Evolutionary conservation across 306 rosid genomes (phyloP).

Genomic region (Lotus japonicus): DNA sequence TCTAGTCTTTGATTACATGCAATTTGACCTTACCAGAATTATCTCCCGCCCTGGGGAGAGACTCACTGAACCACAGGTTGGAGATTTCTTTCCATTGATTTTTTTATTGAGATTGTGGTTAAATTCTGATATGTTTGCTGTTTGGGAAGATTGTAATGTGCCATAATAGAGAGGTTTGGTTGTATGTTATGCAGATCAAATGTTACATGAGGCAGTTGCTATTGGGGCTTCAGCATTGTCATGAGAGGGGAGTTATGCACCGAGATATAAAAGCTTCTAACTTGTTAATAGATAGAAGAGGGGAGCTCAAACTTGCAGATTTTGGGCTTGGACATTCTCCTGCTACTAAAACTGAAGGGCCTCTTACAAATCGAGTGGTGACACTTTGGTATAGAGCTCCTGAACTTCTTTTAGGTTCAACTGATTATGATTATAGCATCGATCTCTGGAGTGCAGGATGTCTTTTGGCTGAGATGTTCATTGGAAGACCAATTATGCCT

Average conservation of each 20-base stretch:
- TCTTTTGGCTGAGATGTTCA: conserved; percentile 61
- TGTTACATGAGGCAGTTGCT: conserved; percentile 75
- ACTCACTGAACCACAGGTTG: conserved; percentile 67
- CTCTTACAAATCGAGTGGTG: conserved; percentile 67
- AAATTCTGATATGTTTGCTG: background rate
- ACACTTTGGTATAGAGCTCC: conserved; percentile 93
- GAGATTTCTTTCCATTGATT: background rate
- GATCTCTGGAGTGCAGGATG: conserved; percentile 95
- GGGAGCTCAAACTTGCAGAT: conserved; percentile 71
- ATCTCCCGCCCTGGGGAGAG: conserved; percentile 41
- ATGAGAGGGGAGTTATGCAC: conserved; percentile 59
- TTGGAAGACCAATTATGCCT: conserved; percentile 60
- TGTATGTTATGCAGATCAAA: conserved; percentile 45
- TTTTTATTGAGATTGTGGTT: background rate
- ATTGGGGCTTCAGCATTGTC: conserved; percentile 65
- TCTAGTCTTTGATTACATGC: conserved; percentile 59
- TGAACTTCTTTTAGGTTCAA: conserved; percentile 76
- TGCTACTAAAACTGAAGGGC: conserved; percentile 33
- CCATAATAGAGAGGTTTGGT: background rate
- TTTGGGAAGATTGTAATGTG: background rate
- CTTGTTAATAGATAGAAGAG: conserved; percentile 61
- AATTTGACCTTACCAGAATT: conserved; percentile 45
- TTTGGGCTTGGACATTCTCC: conserved; percentile 68
- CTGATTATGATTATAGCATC: conserved; percentile 65
- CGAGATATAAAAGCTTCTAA: conserved; percentile 71